Evolutionary conservation across 257 asterid species (phyloP), one percentile per base, ranked within the genome.

Genomic region (Salvia splendens): DNA sequence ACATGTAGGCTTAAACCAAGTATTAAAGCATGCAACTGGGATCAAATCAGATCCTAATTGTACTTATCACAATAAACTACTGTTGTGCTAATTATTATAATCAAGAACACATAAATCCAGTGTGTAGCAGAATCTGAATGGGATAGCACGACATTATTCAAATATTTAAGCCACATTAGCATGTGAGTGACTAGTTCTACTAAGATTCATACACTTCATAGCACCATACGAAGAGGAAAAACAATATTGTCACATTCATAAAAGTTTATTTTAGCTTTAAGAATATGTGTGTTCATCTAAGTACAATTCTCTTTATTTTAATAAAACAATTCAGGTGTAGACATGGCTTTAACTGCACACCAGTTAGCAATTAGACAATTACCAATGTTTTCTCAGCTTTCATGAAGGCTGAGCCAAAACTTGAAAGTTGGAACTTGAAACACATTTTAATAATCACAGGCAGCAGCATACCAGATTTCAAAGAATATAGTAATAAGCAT

Each of bases 351-450:
- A 77, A 80, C 77, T 66, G 77, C 62, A 63, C 60, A 65, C 79
- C 84, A 81, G 61, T 81, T 40, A 68, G 72, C 58, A 67, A 63
- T 52, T 51, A 67, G 76, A 71, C 85, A 40, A 68, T 73, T 84
- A 78, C 80, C 86, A 45, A 79, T 45, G 77, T 50, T 68, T 71
- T 64, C 60, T 59, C 61, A 75, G 59, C 73, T 79, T 61, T 74
- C 71, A 70, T 78, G 79, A 80, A 84, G 70, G 79, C 66, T 68
- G 73, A 69, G 79, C 77, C 76, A 79, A 59, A 56, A 67, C 59
- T 61, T 71, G 65, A 65, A 53, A 70, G 61, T 81, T 77, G 95
- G 86, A 83, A 83, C 88, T 83, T 78, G 95, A 73, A 80, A 75
- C 47, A 50, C 72, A 49, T 66, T 45, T 75, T 57, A 63, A 14